Evolutionary conservation across 441 rosid genomes (phyloP).

Genomic region (Pelargonium cotyledonis): DNA sequence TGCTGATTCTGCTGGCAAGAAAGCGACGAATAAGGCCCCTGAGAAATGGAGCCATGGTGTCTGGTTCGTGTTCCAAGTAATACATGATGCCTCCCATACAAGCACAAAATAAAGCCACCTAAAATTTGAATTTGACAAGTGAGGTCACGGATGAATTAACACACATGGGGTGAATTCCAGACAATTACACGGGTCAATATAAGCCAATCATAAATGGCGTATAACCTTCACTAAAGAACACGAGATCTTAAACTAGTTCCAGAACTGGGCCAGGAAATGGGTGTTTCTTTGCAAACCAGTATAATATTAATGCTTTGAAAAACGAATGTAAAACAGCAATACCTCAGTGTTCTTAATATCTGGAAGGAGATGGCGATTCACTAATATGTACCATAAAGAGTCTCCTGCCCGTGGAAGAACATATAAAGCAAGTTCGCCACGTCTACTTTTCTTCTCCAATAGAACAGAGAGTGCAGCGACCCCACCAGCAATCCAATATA

Average conservation of each 20-base stretch:
- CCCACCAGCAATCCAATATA: slow-evolving; percentile 92
- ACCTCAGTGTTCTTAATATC: slow-evolving; percentile 89
- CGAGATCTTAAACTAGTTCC: neutral
- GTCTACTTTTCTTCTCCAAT: slow-evolving; percentile 85
- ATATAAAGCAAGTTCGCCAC: slow-evolving; percentile 89
- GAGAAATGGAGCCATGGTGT: slow-evolving; percentile 91
- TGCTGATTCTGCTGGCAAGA: slow-evolving; percentile 93
- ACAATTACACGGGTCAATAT: neutral
- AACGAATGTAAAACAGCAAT: slow-evolving; percentile 13
- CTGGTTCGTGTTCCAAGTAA: slow-evolving; percentile 85
- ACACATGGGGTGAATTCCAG: too few relatives aligned
- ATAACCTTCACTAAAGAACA: neutral
- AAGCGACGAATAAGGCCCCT: slow-evolving; percentile 88
- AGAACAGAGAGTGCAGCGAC: slow-evolving; percentile 79
- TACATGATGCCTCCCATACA: slow-evolving; percentile 99
- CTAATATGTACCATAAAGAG: slow-evolving; percentile 87
- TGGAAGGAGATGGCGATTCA: slow-evolving; percentile 86
- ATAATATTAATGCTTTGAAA: slow-evolving; percentile 1
- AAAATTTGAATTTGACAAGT: too few relatives aligned
- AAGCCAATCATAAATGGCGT: neutral
- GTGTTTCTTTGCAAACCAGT: neutral
- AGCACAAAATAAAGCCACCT: slow-evolving; percentile 90
- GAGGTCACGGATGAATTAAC: too few relatives aligned
- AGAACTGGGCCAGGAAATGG: neutral
- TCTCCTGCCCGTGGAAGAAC: slow-evolving; percentile 98